Percentiles rank a stretch among this genome's conserved stretches.
phyloP scores from a whole-genome alignment of 176 grass and related monocot species.

The Rhynchospora breviuscula region DNA sequence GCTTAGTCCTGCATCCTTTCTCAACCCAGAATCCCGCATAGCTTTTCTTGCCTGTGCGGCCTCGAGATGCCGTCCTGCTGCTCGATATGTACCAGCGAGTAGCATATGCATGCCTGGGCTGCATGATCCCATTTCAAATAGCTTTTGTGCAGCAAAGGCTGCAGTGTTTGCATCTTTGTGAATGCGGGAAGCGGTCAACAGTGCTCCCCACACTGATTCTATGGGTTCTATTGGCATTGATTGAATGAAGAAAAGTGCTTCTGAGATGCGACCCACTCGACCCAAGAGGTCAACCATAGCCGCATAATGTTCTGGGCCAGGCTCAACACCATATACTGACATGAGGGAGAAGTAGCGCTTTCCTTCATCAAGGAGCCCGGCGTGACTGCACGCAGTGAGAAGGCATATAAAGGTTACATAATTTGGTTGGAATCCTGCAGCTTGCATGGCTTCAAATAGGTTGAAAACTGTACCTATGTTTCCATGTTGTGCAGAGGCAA shows the following conservation, averaged over 20 bases:
- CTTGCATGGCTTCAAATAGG: conserved; percentile 59
- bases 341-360: conserved; percentile 63
- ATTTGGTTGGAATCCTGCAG: conserved; percentile 54
- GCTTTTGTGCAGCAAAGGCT: conserved; percentile 46
- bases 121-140: conserved; percentile 57
- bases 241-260: conserved; percentile 66
- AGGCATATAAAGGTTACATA: conserved; percentile 84
- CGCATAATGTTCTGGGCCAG: conserved; percentile 64
- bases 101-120: conserved; percentile 83
- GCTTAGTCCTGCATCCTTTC: conserved; percentile 81
- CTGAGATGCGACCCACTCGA: conserved; percentile 54
- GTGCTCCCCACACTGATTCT: conserved; percentile 80
- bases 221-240: conserved; percentile 86
- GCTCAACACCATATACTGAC: conserved; percentile 41
- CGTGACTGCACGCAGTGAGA: conserved; percentile 67
- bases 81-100: conserved; percentile 68
- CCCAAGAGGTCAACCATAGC: conserved; percentile 90
- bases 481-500: conserved; percentile 77
- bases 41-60: conserved; percentile 73
- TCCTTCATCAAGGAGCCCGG: conserved; percentile 70
- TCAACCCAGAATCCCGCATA: conserved; percentile 83
- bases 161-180: conserved; percentile 75
- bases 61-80: conserved; percentile 62
- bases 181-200: conserved; percentile 78
- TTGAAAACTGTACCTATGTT: conserved; percentile 47